Evolutionary conservation across 495 filamentous ascomycete species (phyloP).

Genomic region (Aspergillus taichungensis): DNA sequence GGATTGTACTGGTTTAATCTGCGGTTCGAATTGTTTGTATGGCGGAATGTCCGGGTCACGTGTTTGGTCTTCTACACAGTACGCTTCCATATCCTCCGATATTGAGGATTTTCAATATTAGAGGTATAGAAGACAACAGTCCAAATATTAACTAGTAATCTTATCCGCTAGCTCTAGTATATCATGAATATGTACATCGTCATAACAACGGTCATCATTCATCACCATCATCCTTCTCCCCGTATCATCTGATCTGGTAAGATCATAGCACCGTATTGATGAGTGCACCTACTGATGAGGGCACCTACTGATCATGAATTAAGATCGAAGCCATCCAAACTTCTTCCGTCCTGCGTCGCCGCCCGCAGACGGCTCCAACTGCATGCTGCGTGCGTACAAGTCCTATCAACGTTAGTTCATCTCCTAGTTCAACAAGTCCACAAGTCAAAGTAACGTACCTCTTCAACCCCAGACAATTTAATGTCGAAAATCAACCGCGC

Average conservation of each 20-base stretch:
- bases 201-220: constrained; percentile 12
- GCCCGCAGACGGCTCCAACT: constrained; percentile 36
- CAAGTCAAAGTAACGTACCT: constrained; percentile 28
- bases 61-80: too few relatives aligned
- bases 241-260: too few relatives aligned
- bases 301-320: not conserved
- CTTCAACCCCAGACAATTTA: constrained; percentile 40
- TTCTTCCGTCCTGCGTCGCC: constrained; percentile 31
- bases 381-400: constrained; percentile 36
- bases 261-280: too few relatives aligned
- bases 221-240: constrained; percentile 1
- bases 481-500: constrained; percentile 67
- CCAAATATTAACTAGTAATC: not conserved
- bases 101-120: too few relatives aligned
- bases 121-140: too few relatives aligned
- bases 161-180: constrained; percentile 1
- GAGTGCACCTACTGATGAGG: too few relatives aligned
- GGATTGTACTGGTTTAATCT: too few relatives aligned
- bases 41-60: too few relatives aligned
- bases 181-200: constrained; percentile 18
- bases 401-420: constrained; percentile 23
- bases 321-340: constrained; percentile 38
- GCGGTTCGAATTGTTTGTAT: too few relatives aligned
- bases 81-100: too few relatives aligned
- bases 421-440: not conserved